Evolutionary conservation across 2,329 filamentous ascomycete species (phyloP).

Genomic region (Microdochium bolleyi): DNA sequence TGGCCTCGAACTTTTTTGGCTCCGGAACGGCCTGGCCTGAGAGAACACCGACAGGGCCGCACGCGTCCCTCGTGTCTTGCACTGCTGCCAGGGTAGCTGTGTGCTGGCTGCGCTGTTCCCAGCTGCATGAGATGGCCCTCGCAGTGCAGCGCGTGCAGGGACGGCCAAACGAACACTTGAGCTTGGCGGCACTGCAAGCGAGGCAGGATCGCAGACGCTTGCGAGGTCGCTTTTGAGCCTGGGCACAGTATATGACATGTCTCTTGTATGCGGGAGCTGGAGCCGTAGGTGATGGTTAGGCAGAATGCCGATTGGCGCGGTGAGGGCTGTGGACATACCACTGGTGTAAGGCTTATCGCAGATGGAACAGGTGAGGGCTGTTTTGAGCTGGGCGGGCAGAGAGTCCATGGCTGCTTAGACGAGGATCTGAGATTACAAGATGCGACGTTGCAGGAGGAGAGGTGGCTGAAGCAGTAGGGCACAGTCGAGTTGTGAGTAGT

Average conservation of each 20-base stretch:
- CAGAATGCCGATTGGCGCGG: not conserved
- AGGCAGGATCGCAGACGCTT: not conserved
- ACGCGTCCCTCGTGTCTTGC: no score
- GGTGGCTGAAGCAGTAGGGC: no score
- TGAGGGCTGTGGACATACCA: not conserved
- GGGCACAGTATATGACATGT: not conserved
- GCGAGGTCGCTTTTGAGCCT: not conserved
- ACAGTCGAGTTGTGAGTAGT: no score
- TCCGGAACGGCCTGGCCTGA: no score
- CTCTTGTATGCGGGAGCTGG: not conserved
- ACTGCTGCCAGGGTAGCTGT: no score
- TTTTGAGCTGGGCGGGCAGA: no score
- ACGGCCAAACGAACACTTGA: not conserved
- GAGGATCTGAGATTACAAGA: no score
- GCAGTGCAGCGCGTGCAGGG: not conserved
- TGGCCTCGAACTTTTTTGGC: no score
- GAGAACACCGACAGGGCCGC: no score
- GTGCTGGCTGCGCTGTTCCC: not conserved
- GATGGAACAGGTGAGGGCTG: no score
- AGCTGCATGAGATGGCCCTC: not conserved
- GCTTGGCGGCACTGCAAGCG: not conserved
- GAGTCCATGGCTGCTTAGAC: no score
- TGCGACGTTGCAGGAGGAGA: no score
- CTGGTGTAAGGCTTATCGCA: not conserved
- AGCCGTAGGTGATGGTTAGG: not conserved